Evolutionary conservation across 768 basidiomycete genomes (phyloP).

Genomic region (Suillus placidus): DNA sequence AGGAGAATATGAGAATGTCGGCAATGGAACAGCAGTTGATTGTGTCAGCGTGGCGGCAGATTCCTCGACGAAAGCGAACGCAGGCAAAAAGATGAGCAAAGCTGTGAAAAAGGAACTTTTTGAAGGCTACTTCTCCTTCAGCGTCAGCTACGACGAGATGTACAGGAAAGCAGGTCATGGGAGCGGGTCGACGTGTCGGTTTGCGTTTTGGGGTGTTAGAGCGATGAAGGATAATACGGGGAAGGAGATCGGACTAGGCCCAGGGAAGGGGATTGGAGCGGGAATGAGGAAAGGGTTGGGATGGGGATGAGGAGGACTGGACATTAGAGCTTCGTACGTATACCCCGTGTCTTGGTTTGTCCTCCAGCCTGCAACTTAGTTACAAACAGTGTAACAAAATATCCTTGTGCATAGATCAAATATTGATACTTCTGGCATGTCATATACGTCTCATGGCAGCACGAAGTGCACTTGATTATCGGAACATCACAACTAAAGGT

Average conservation of each 20-base stretch:
- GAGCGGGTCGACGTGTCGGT: slow-evolving; percentile 29
- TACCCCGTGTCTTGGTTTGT: background rate
- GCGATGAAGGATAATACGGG: slow-evolving; percentile 37
- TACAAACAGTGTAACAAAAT: background rate
- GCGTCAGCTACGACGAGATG: slow-evolving; percentile 36
- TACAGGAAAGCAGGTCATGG: slow-evolving; percentile 42
- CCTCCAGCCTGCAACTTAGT: background rate
- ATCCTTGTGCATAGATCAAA: slow-evolving; percentile 4
- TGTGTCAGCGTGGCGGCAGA: slow-evolving; percentile 20
- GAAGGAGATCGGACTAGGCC: slow-evolving; percentile 37
- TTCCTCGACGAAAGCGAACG: background rate
- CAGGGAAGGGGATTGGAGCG: slow-evolving; percentile 25
- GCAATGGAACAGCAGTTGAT: background rate
- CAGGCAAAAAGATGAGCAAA: background rate
- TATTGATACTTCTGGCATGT: background rate
- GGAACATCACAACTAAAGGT: background rate
- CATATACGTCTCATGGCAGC: background rate
- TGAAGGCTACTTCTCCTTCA: slow-evolving; percentile 43
- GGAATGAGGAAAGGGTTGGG: background rate
- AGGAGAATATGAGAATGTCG: background rate
- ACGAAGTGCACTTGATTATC: background rate
- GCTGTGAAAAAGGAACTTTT: slow-evolving; percentile 37
- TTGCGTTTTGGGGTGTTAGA: slow-evolving; percentile 43
- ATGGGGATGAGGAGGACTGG: background rate
- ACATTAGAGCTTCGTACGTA: background rate